A percentile compares a stretch with the other conserved stretches of the same genome.
Evolutionary conservation across 202 grass and related monocot species (phyloP).

Genomic region (Setaria italica): DNA sequence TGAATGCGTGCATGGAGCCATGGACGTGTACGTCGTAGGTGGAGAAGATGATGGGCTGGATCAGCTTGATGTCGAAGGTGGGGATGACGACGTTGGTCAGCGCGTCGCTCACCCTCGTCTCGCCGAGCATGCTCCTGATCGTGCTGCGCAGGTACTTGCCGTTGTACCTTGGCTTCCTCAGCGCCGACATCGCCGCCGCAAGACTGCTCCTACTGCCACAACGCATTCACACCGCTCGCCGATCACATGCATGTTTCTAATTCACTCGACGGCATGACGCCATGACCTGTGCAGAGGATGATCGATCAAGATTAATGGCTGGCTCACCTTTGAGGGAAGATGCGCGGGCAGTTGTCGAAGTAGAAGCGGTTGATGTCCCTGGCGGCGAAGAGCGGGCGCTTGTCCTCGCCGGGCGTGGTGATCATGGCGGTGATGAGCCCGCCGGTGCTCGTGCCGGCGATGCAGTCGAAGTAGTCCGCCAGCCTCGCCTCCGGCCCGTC

Average conservation of each 20-base stretch:
- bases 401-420: slow-evolving; percentile 38
- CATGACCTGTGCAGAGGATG: too few species aligned
- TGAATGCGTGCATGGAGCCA: not conserved
- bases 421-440: slow-evolving; percentile 65
- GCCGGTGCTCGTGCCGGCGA: slow-evolving; percentile 64
- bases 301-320: not conserved
- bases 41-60: slow-evolving; percentile 72
- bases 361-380: slow-evolving; percentile 60
- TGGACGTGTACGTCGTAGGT: slow-evolving; percentile 47
- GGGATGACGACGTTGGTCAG: slow-evolving; percentile 63
- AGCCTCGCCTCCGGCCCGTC: slow-evolving; percentile 47
- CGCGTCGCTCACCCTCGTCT: slow-evolving; percentile 51
- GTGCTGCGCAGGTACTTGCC: slow-evolving; percentile 46
- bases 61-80: slow-evolving; percentile 57
- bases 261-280: not conserved
- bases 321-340: slow-evolving; percentile 49
- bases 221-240: not conserved
- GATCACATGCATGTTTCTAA: not conserved
- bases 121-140: slow-evolving; percentile 43
- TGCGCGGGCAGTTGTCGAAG: slow-evolving; percentile 48
- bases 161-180: slow-evolving; percentile 50
- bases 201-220: not conserved
- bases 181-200: not conserved
- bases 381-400: slow-evolving; percentile 51
- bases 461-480: slow-evolving; percentile 67